phyloP scores from a whole-genome alignment of 257 asterid genomes.

The Solanum dulcamara region DNA sequence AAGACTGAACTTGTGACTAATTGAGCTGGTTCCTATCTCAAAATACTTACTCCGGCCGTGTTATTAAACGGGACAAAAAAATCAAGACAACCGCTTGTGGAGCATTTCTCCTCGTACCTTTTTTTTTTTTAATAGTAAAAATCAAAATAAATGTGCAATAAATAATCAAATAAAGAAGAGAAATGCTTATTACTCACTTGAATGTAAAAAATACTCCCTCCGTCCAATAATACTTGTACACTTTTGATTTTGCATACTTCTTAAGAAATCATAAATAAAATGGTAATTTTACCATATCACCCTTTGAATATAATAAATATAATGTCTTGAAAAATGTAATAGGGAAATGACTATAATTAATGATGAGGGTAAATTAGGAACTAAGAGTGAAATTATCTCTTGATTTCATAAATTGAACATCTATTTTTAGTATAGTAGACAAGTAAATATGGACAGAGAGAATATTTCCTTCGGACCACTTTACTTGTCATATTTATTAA shows the following conservation, averaged over 20 bases:
- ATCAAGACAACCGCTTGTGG: not conserved
- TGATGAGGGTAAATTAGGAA: not conserved
- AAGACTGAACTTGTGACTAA: not conserved
- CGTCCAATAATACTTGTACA: too few relatives aligned
- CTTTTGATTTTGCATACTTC: too few relatives aligned
- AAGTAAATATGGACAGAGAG: fast-evolving
- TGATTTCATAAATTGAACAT: too few relatives aligned
- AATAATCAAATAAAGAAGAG: not conserved
- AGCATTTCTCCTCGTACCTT: not conserved
- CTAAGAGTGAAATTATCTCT: not conserved
- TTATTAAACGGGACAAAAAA: not conserved
- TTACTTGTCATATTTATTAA: not conserved
- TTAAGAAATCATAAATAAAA: too few relatives aligned
- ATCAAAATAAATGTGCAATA: not conserved
- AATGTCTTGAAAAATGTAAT: not conserved
- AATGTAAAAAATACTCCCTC: too few relatives aligned
- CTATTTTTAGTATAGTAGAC: too few relatives aligned
- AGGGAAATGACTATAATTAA: not conserved
- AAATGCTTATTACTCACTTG: too few relatives aligned
- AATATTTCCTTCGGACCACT: not conserved
- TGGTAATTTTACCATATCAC: too few relatives aligned
- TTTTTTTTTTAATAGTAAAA: not conserved
- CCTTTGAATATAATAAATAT: too few relatives aligned
- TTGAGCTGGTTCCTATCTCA: not conserved
- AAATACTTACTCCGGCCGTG: not conserved